phyloP scores from a whole-genome alignment of 2,329 filamentous ascomycete genomes.

The Cladosporium colombiae region DNA sequence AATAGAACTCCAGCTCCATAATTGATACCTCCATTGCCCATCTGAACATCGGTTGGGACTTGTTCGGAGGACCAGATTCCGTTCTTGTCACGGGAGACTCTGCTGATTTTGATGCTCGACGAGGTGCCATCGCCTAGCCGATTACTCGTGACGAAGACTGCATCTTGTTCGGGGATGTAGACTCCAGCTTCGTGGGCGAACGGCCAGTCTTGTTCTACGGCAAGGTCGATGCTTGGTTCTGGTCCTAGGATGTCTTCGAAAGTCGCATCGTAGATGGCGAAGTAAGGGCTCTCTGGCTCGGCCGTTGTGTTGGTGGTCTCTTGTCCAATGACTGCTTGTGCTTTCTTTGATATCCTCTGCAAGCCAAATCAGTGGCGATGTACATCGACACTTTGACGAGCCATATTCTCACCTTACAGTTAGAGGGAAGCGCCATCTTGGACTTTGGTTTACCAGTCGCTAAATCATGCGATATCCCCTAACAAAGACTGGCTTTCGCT shows the following conservation, averaged over 20 bases:
- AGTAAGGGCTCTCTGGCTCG: constrained; percentile 26
- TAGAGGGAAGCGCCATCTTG: neutral
- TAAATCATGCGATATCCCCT: neutral
- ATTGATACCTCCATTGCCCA: constrained; percentile 55
- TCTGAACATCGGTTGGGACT: constrained; percentile 27
- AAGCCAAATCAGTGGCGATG: neutral
- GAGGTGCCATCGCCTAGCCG: constrained; percentile 23
- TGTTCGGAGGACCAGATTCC: neutral
- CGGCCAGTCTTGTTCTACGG: constrained; percentile 24
- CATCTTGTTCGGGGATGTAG: constrained; percentile 39
- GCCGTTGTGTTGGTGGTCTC: neutral
- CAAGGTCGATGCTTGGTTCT: constrained; percentile 27
- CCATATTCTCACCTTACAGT: neutral
- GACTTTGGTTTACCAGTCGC: neutral
- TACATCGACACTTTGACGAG: too few relatives aligned
- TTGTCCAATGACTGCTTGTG: neutral
- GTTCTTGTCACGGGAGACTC: constrained; percentile 25
- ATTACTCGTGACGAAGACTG: constrained; percentile 47
- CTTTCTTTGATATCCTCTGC: neutral
- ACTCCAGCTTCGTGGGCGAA: constrained; percentile 39
- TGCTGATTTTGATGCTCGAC: constrained; percentile 32
- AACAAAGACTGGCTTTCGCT: neutral
- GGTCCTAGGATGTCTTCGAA: constrained; percentile 32
- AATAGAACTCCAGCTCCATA: constrained; percentile 41
- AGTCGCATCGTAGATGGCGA: constrained; percentile 32